A percentile compares a stretch with the other conserved stretches of the same genome.
Conservation (phyloP, 1,284 basidiomycete genomes). For the Ganoderma lucidum region DNA sequence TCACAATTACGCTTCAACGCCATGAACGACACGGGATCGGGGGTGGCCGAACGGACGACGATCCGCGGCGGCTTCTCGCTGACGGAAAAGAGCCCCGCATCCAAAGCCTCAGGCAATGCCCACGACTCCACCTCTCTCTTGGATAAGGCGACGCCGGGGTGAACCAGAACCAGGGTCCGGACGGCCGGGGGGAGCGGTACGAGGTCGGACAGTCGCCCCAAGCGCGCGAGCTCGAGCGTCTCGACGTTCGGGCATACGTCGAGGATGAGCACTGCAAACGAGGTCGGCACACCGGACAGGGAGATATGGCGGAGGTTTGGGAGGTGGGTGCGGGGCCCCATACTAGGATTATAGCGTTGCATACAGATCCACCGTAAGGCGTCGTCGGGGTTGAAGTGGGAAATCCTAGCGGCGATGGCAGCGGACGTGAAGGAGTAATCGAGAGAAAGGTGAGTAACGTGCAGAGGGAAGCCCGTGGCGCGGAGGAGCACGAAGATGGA, state of each 20-base stretch:
- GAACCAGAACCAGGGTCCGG: slow-evolving; percentile 34
- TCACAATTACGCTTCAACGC: slow-evolving; percentile 23
- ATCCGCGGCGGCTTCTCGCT: slow-evolving; percentile 15
- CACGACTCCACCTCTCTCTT: slow-evolving; percentile 27
- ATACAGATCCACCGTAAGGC: slow-evolving; percentile 25
- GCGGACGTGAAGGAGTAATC: slow-evolving; percentile 35
- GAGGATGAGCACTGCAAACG: slow-evolving; percentile 39
- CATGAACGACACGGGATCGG: slow-evolving; percentile 25
- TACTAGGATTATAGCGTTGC: neutral
- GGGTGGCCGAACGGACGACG: slow-evolving; percentile 27
- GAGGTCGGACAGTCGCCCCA: slow-evolving; percentile 26
- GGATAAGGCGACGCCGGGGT: slow-evolving; percentile 17
- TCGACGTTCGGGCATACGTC: slow-evolving; percentile 37
- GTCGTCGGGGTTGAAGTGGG: slow-evolving; percentile 20
- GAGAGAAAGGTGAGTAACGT: slow-evolving; percentile 43
- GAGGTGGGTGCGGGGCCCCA: slow-evolving; percentile 22
- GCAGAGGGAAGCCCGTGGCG: slow-evolving; percentile 38
- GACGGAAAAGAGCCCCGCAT: slow-evolving; percentile 22
- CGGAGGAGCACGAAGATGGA: slow-evolving; percentile 42
- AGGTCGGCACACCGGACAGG: slow-evolving; percentile 39
- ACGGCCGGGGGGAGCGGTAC: slow-evolving; percentile 35
- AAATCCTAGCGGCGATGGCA: slow-evolving; percentile 13
- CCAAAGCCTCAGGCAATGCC: slow-evolving; percentile 25
- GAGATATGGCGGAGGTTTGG: slow-evolving; percentile 36
- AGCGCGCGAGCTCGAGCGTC: slow-evolving; percentile 35